Evolutionary conservation across 2,329 filamentous ascomycete species (phyloP), one percentile per base, ranked within the genome.

Genomic region (Colletotrichum sp.): DNA sequence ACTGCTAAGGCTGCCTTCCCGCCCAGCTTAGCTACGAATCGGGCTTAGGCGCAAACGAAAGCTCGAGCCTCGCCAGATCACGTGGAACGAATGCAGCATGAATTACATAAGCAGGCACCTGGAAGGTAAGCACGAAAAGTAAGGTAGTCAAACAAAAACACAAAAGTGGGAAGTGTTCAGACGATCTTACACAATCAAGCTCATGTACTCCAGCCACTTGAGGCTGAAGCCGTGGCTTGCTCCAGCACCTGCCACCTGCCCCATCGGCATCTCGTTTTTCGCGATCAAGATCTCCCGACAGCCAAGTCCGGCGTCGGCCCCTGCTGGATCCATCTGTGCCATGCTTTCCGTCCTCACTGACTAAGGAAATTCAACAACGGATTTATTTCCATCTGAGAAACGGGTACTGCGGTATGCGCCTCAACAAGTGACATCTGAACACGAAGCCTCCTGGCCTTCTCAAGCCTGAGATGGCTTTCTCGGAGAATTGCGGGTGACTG

Each of bases 1-100:
- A 73, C 77, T 71, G 69, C 75, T 76, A 74, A 79, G 77, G 78
- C 78, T 79, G 78, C 78, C 78, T 79, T 78, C 77, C 67, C 70
- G 70, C 59, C 72, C 69, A 75, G 71, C 63, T 74, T 43, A 72
- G 70, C 70, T 74, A 69, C 75, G 68, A 69, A 72, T 70, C 38
- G 75, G 73, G 72, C 69, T 61, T 72, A 76, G 74, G 70, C 55
- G 63, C 58, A 66, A 72, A 64, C 55, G 55, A 47, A 68, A 77
- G 76, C 76, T 76, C 69, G 64, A 76, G 74, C 75, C 76, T 73
- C 66, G 70, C 55, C 29, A 36, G 43, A 54, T 76, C 75, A 76
- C 75, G 74, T 75, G 74, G 31, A 33, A 1, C 2, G 4, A 8
- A 7, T 62, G 31, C 15, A 24, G 29, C 15, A 6, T 4, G 3